Evolutionary conservation across 176 grass and related monocot genomes (phyloP).

Genomic region (Oryza coarctata): DNA sequence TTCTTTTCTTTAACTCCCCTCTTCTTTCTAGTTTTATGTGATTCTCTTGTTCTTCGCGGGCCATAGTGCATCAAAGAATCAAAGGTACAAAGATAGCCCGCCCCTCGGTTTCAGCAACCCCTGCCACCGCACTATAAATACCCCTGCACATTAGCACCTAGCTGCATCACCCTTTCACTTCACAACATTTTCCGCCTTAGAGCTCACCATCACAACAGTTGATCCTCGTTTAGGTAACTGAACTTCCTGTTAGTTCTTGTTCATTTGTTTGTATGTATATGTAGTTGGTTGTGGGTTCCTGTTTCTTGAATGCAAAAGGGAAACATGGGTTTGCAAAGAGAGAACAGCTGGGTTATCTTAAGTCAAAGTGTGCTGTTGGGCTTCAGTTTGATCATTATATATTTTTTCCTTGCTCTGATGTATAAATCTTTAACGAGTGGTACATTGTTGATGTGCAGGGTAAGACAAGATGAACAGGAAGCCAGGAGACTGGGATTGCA

Average conservation of each 20-base stretch:
- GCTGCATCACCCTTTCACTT: conserved; percentile 43
- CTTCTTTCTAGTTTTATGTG: conserved; percentile 70
- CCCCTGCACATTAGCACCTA: conserved; percentile 41
- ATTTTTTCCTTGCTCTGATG: conserved; percentile 31
- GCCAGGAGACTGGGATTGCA: conserved; percentile 98
- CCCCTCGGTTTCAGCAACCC: conserved; percentile 51
- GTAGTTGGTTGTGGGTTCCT: conserved; percentile 20
- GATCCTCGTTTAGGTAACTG: conserved; percentile 44
- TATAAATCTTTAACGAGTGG: background rate
- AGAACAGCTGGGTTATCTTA: background rate
- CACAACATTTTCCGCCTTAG: conserved; percentile 15
- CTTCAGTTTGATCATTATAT: background rate
- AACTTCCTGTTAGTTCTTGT: background rate
- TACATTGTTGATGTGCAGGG: background rate
- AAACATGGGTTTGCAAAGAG: background rate
- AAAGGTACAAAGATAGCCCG: conserved; percentile 45
- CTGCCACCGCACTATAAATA: conserved; percentile 54
- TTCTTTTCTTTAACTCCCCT: conserved; percentile 71
- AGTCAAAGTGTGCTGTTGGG: background rate
- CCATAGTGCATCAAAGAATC: conserved; percentile 50
- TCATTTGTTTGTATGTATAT: background rate
- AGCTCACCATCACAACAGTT: conserved; percentile 19
- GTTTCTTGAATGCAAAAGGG: conserved; percentile 5
- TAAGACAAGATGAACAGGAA: conserved; percentile 92
- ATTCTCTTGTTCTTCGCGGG: conserved; percentile 62